Conservation (phyloP, 129 eudicot genomes). For the sunflower (Helianthus annuus) region HanXRQr2.0-SUNRISE NC_035448.2:145861701-145862200, state of each 20-base stretch:
- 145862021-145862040: neutral
- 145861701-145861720: too few species aligned
- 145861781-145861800: neutral
- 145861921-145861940: neutral
- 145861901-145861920: neutral
- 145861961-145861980: neutral
- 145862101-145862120: slow-evolving; percentile 68
- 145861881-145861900: neutral
- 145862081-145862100: slow-evolving; percentile 11
- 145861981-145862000: neutral
- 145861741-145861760: too few species aligned
- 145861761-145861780: neutral
- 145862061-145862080: neutral
- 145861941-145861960: neutral
- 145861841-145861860: neutral
- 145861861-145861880: neutral
- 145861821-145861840: neutral
- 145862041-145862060: neutral
- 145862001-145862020: neutral
- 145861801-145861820: neutral
- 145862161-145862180: slow-evolving; percentile 59
- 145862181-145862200: slow-evolving; percentile 53
- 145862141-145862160: slow-evolving; percentile 73
- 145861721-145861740: too few species aligned
- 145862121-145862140: slow-evolving; percentile 39